Evolutionary conservation across 192 early-diverging fungal species (phyloP).

Genomic region (Dispira parvispora): DNA sequence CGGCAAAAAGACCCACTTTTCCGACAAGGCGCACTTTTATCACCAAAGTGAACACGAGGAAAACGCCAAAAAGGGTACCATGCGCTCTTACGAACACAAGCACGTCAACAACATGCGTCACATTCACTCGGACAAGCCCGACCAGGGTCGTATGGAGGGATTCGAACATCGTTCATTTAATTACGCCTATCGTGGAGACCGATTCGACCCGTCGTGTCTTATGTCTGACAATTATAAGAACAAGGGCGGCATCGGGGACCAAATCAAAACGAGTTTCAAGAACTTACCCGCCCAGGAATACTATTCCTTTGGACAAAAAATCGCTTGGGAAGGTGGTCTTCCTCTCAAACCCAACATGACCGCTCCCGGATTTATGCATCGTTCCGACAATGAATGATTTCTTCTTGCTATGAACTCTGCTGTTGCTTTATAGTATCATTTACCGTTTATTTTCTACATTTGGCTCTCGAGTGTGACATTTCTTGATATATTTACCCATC

Average conservation of each 20-base stretch:
- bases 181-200: constrained; percentile 32
- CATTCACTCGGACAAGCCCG: constrained; percentile 29
- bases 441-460: no score
- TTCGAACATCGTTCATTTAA: constrained; percentile 36
- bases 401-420: no score
- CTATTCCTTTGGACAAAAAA: constrained; percentile 29
- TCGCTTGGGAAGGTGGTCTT: constrained; percentile 29
- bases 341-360: constrained; percentile 21
- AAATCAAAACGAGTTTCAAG: constrained; percentile 32
- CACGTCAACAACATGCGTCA: constrained; percentile 33
- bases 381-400: background rate
- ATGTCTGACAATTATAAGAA: constrained; percentile 29
- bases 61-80: constrained; percentile 29
- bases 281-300: constrained; percentile 31
- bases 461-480: no score
- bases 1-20: constrained; percentile 29
- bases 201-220: constrained; percentile 28
- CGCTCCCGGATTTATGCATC: background rate
- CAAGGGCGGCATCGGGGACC: constrained; percentile 29
- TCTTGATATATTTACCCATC: no score
- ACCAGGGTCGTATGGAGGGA: constrained; percentile 27
- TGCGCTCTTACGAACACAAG: constrained; percentile 34
- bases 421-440: no score
- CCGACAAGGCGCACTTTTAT: constrained; percentile 33
- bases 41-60: constrained; percentile 37